Conservation (phyloP, 1,139 yeast genomes). For the Lodderomyces orthopsilosis region DNA sequence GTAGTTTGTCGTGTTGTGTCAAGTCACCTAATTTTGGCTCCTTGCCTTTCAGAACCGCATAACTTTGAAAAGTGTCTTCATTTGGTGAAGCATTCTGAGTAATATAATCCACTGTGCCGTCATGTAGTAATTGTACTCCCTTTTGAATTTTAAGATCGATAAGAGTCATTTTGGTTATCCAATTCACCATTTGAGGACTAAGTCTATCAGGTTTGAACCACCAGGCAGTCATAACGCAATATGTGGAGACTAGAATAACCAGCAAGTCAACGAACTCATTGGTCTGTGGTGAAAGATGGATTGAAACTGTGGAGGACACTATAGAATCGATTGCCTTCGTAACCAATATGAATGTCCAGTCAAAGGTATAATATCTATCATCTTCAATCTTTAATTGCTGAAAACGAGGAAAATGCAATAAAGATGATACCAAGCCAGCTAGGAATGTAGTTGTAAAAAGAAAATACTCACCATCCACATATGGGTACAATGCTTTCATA, state of each 20-base stretch:
- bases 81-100: neutral
- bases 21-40: conserved; percentile 25
- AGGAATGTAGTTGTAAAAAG: conserved; percentile 9
- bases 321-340: conserved; percentile 24
- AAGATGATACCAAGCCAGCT: conserved; percentile 21
- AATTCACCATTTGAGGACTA: conserved; percentile 33
- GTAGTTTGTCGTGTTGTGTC: conserved; percentile 26
- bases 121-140: conserved; percentile 26
- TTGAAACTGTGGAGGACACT: conserved; percentile 15
- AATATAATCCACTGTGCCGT: conserved; percentile 8
- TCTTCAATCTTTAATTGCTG: conserved; percentile 15
- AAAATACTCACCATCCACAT: conserved; percentile 2
- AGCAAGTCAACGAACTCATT: conserved; percentile 15
- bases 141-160: conserved; percentile 34
- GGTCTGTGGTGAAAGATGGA: neutral
- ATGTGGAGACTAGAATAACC: conserved; percentile 20
- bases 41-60: conserved; percentile 24
- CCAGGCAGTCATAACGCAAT: conserved; percentile 40
- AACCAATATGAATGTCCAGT: conserved; percentile 23
- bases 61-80: conserved; percentile 20
- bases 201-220: conserved; percentile 33
- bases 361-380: conserved; percentile 22
- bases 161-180: conserved; percentile 42
- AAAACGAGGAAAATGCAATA: conserved; percentile 20
- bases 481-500: conserved; percentile 10